Evolutionary conservation across 2,329 filamentous ascomycete species (phyloP).

Genomic region (Botryotinia globosa): DNA sequence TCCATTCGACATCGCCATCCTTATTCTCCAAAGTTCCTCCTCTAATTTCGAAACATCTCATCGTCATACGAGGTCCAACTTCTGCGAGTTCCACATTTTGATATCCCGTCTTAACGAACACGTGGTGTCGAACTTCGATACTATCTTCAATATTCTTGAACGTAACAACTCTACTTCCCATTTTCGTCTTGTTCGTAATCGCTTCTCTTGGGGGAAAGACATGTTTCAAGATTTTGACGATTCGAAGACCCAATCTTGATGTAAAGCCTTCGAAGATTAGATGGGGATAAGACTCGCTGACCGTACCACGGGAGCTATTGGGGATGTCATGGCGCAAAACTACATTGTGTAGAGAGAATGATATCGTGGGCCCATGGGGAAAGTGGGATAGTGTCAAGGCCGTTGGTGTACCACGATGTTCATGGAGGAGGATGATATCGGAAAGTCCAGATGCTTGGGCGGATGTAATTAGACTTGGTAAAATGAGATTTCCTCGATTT

Average conservation of each 20-base stretch:
- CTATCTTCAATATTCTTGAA: conserved; percentile 93
- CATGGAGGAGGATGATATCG: conserved; percentile 84
- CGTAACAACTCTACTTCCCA: conserved; percentile 85
- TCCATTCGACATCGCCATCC: conserved; percentile 95
- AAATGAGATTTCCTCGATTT: conserved; percentile 86
- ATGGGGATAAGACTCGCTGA: conserved; percentile 90
- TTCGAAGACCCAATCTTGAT: conserved; percentile 72
- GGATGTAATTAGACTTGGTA: conserved; percentile 80
- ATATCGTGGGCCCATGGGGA: conserved; percentile 82
- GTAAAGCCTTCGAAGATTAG: conserved; percentile 94
- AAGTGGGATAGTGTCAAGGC: conserved; percentile 85
- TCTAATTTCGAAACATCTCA: conserved; percentile 90
- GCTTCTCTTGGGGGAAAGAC: conserved; percentile 86
- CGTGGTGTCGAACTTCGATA: conserved; percentile 89
- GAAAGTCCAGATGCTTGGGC: conserved; percentile 77
- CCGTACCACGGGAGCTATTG: conserved; percentile 79
- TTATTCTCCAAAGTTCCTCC: conserved; percentile 90
- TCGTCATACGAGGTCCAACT: conserved; percentile 94
- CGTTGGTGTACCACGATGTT: conserved; percentile 89
- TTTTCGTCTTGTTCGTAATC: conserved; percentile 66
- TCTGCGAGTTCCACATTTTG: conserved; percentile 86
- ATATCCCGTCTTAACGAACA: conserved; percentile 91
- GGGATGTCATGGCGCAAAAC: conserved; percentile 91
- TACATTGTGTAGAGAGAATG: conserved; percentile 89
- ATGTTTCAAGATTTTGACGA: conserved; percentile 90